A percentile compares a stretch with the other conserved stretches of the same genome.
phyloP scores from a whole-genome alignment of 2,329 filamentous ascomycete species.

The Aspergillus latus region DNA sequence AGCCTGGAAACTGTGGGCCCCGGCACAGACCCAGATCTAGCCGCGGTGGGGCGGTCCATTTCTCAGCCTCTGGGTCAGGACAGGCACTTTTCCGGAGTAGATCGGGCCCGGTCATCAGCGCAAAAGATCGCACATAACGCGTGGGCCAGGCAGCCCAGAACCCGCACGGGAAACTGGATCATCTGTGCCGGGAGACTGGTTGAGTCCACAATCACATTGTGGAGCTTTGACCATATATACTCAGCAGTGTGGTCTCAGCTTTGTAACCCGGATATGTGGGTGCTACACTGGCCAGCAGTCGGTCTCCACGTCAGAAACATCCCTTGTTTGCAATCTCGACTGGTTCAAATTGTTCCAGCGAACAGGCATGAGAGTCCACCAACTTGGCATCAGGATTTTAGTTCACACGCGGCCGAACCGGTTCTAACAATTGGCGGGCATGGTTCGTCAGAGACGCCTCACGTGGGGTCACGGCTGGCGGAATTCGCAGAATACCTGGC shows the following conservation, averaged over 20 bases:
- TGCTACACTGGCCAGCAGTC: background rate
- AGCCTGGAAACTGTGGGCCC: too few species aligned
- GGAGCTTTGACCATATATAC: background rate
- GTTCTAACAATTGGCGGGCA: background rate
- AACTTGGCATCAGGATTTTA: background rate
- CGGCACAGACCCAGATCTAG: too few species aligned
- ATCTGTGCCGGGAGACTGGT: too few species aligned
- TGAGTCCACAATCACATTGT: background rate
- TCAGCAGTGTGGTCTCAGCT: too few species aligned
- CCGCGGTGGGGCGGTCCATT: too few species aligned
- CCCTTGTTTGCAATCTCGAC: background rate
- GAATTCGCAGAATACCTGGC: background rate
- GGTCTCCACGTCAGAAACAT: background rate
- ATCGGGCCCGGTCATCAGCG: too few species aligned
- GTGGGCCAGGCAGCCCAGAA: too few species aligned
- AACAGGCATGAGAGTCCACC: background rate
- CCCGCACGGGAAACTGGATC: too few species aligned
- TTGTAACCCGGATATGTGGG: background rate
- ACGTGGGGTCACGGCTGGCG: background rate
- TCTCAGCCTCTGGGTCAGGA: too few species aligned
- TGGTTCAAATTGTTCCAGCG: background rate
- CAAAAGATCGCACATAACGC: too few species aligned
- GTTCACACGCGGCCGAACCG: background rate
- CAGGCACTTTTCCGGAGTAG: too few species aligned
- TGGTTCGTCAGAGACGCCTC: background rate